These are phyloP conservation scores for Vanilla planifolia DNA, from an alignment of 106 monocot genomes.

Conservation along the genomic window DNA sequence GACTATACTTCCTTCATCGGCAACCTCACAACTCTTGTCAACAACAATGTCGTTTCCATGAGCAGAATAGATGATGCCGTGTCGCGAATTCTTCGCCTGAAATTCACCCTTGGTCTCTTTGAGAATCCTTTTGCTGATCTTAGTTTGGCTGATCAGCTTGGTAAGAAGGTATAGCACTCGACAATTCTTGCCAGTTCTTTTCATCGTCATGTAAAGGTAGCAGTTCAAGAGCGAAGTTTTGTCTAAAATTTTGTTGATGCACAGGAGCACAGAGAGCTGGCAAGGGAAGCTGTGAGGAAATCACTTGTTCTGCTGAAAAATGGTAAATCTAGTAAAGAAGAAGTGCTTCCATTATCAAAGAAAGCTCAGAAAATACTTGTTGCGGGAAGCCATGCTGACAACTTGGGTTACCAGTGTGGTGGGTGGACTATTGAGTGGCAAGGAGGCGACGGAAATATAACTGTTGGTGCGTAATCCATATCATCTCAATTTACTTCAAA, in stretches of 20 bases:
- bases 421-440: slow-evolving; percentile 71
- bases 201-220: background rate
- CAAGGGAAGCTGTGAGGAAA: slow-evolving; percentile 88
- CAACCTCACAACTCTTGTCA: slow-evolving; percentile 38
- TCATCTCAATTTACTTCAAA: background rate
- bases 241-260: background rate
- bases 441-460: slow-evolving; percentile 41
- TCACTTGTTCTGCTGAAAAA: slow-evolving; percentile 84
- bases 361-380: slow-evolving; percentile 47
- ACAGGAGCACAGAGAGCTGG: slow-evolving; percentile 86
- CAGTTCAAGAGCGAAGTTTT: background rate
- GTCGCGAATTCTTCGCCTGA: slow-evolving; percentile 66
- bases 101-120: slow-evolving; percentile 80
- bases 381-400: slow-evolving; percentile 53
- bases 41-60: slow-evolving; percentile 44
- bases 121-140: slow-evolving; percentile 66
- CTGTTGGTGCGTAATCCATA: background rate
- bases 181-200: background rate
- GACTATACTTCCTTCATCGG: slow-evolving; percentile 40
- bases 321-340: slow-evolving; percentile 22
- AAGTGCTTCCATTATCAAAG: slow-evolving; percentile 46
- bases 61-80: slow-evolving; percentile 80
- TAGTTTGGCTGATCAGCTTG: slow-evolving; percentile 52
- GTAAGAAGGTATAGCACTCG: slow-evolving; percentile 38
- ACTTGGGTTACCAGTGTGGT: slow-evolving; percentile 64